A percentile compares a stretch with the other conserved stretches of the same genome.
These are phyloP conservation scores for Solanum rostratum DNA, from an alignment of 257 asterid genomes.

Conservation along the genomic window DNA sequence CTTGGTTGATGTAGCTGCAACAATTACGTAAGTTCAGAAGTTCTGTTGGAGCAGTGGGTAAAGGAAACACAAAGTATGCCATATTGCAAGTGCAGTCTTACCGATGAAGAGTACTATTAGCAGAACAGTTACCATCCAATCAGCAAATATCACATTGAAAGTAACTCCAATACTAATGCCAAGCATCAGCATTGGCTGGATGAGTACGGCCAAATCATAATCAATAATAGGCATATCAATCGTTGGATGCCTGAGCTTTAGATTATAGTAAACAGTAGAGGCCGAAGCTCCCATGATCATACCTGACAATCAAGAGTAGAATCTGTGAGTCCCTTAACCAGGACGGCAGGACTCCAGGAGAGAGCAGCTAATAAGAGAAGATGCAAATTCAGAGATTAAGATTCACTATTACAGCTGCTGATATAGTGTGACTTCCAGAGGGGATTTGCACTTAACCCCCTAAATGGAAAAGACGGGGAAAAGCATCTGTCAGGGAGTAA, in stretches of 20 bases:
- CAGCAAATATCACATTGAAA: slow-evolving; percentile 86
- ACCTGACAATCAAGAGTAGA: slow-evolving; percentile 40
- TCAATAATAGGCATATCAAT: slow-evolving; percentile 88
- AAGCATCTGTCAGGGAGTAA: neutral
- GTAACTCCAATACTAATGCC: slow-evolving; percentile 95
- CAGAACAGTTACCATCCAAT: slow-evolving; percentile 98
- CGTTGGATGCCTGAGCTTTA: slow-evolving; percentile 86
- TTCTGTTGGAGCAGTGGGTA: neutral
- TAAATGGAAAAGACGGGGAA: neutral
- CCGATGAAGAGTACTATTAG: slow-evolving; percentile 79
- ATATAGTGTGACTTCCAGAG: neutral
- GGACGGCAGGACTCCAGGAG: neutral
- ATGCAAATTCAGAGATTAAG: neutral
- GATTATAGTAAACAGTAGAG: slow-evolving; percentile 90
- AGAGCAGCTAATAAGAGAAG: neutral
- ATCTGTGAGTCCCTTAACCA: neutral
- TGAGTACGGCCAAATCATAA: slow-evolving; percentile 89
- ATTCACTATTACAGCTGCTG: neutral
- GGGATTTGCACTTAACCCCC: neutral
- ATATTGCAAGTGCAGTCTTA: slow-evolving; percentile 10
- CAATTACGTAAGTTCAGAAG: slow-evolving; percentile 6
- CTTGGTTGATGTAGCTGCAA: slow-evolving; percentile 74
- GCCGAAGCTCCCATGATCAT: slow-evolving; percentile 98
- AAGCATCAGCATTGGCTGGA: slow-evolving; percentile 97
- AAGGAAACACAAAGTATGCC: neutral